Base-by-base conservation (phyloP, 179 eudicot genomes). In the Vitellaria paradoxa region DNA sequence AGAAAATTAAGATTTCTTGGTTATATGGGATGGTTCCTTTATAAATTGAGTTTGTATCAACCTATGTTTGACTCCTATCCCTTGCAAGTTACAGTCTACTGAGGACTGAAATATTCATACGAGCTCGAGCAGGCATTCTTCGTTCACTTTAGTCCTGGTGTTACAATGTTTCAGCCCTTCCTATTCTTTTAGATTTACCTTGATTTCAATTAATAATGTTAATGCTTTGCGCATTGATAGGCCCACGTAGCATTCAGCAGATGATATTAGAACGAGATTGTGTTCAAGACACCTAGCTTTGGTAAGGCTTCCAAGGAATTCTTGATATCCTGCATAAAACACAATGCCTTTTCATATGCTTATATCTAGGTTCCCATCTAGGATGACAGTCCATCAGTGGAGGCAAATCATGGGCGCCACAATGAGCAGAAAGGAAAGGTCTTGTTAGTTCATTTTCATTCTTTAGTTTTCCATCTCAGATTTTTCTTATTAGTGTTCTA, bases 351-450 rank as follows among this genome's bases (percentile, higher is more conserved):
- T 70, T 47, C 42, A 70, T 23, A n/a, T 68, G 45, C 45, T 1
- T 42, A 42, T 42, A 42, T 42, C 3, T 42, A 42, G 45, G 45
- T 1, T 42, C 45, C 45, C 45, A 42, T 42, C 45, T 42, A 42
- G 45, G 45, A 42, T 42, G 45, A 42, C 45, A 42, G 45, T 42
- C 45, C 45, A 42, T 42, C 45, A 42, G 12, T n/a, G 60, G 56
- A 61, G 66, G 69, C 50, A 63, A 68, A 50, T 64, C 74, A 42
- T 71, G 64, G 42, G 55, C 61, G 55, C 64, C 47, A 70, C 30
- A 24, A 53, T 49, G 13, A 73, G 24, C 73, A 65, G 66, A 64
- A 56, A 73, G 77, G 72, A 77, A 56, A 52, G 59, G 72, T 55
- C 64, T 63, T n/a, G 70, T 42, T 24, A 13, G 17, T 70, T 40